Percentiles rank a stretch among this genome's conserved stretches.
Conservation (phyloP, 768 basidiomycete species). For the Boletus huronensis region DNA sequence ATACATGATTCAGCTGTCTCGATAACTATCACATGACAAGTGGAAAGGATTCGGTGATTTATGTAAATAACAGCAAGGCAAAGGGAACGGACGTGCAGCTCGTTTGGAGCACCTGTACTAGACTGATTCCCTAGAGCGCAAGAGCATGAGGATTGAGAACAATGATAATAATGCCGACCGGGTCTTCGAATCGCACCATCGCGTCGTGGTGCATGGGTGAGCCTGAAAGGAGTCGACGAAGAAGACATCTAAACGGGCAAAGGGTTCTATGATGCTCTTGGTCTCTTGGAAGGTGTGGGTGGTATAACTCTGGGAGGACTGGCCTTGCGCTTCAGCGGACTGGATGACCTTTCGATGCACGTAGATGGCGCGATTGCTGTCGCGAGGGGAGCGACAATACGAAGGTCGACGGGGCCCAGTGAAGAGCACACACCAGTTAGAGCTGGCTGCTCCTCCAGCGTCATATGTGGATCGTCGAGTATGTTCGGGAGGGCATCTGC, state of each 20-base stretch:
- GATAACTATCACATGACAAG: not conserved
- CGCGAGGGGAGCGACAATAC: not conserved
- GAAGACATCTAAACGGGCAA: too few species aligned
- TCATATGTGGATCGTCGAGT: not conserved
- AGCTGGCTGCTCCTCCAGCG: not conserved
- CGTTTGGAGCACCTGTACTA: not conserved
- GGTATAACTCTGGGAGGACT: not conserved
- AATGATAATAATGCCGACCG: not conserved
- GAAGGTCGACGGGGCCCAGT: not conserved
- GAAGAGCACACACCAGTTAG: not conserved
- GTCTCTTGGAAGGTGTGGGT: conserved; percentile 21
- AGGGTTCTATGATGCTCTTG: conserved; percentile 8
- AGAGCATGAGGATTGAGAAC: not conserved
- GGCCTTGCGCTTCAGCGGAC: conserved; percentile 23
- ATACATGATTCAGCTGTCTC: not conserved
- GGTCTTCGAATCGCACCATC: not conserved
- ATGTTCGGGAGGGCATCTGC: conserved; percentile 25
- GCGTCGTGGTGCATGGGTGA: not conserved
- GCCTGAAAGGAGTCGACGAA: not conserved
- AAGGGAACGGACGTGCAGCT: not conserved
- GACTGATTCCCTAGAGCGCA: not conserved
- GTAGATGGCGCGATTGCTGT: not conserved
- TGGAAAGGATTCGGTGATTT: not conserved
- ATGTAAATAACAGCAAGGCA: not conserved
- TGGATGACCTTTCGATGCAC: not conserved